Percentiles rank a stretch among this genome's conserved stretches.
Evolutionary conservation across 495 filamentous ascomycete species (phyloP).

Genomic region (Friedmanniomyces simplex): DNA sequence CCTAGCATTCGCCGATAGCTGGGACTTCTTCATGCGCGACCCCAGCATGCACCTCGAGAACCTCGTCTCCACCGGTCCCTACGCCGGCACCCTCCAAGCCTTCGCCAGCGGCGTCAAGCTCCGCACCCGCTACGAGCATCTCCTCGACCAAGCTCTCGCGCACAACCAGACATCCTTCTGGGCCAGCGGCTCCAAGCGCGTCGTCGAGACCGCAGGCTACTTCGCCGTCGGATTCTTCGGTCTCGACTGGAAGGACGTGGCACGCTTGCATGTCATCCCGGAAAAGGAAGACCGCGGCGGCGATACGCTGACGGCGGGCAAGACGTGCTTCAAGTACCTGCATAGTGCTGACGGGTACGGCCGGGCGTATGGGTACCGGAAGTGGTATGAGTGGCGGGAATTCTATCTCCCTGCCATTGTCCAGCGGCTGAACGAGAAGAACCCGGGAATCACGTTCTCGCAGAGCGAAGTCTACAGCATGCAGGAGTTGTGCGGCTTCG

Average conservation of each 20-base stretch:
- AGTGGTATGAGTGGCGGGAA: conserved; percentile 38
- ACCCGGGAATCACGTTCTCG: conserved; percentile 32
- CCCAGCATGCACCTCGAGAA: conserved; percentile 37
- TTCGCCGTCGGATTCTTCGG: conserved; percentile 50
- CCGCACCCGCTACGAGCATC: conserved; percentile 42
- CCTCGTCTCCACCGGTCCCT: conserved; percentile 48
- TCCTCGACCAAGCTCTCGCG: conserved; percentile 24
- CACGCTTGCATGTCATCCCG: conserved; percentile 42
- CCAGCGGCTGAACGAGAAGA: conserved; percentile 36
- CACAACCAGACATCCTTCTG: conserved; percentile 34
- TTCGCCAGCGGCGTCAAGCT: conserved; percentile 50
- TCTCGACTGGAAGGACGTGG: conserved; percentile 36
- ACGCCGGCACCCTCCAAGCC: conserved; percentile 44
- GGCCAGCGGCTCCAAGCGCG: conserved; percentile 47
- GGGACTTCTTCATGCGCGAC: conserved; percentile 44
- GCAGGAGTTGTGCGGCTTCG: conserved; percentile 55
- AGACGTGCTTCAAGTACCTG: conserved; percentile 45
- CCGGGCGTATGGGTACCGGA: conserved; percentile 40
- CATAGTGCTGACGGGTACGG: conserved; percentile 37
- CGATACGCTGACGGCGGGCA: conserved; percentile 49
- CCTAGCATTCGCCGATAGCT: conserved; percentile 45
- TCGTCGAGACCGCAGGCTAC: conserved; percentile 48
- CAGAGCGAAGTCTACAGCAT: conserved; percentile 46
- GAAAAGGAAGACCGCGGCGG: conserved; percentile 40
- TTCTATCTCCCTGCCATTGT: conserved; percentile 41